Evolutionary conservation across 805 yeast species (phyloP), one percentile per base, ranked within the genome.

Genomic region (Scheffersomyces amazonensis): DNA sequence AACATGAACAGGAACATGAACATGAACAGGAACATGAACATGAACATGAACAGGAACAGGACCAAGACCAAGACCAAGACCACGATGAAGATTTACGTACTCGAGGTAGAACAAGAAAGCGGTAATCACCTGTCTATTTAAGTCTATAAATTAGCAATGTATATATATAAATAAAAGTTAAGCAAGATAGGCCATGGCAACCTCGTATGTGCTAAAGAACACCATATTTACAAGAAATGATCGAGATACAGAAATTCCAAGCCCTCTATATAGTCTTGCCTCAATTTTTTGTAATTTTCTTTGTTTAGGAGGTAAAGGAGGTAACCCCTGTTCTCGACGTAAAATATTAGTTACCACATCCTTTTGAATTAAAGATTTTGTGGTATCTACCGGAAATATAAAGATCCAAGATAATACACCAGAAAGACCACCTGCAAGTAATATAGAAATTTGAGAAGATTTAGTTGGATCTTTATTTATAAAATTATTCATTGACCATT

Each of bases 341-440:
- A 84, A 63, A n/a, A 84, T 78, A 45, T 81, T 80, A 21, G 82
- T 69, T 18, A 87, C 83, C 4, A 83, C 69, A 49, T 87, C 91
- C 41, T 83, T 76, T 53, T 87, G 96, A 31, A 78, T 73, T 40
- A 82, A 71, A 1, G 90, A 78, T 54, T 88, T 87, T 41, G 83
- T 69, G 0, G 96, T 87, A 57, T 87, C 96, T 9, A 87, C 55
- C 3, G 96, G 95, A 62, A 83, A 88, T 3, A 87, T 81, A 1
- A 79, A 58, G 2, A 79, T 60, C 95, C 95, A 87, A 35, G 88
- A 73, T 13, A 83, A 60, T 13, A 82, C 74, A 2, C 96, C 96
- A 3, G 93, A 78, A 17, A 80, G 45, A 0, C 88, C 95, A n/a
- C 95, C 96, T 0, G 91, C 84, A 2, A 81, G 38, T 36, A 48